phyloP scores from a whole-genome alignment of 495 filamentous ascomycete species.

The Hyaloscypha variabilis region DNA sequence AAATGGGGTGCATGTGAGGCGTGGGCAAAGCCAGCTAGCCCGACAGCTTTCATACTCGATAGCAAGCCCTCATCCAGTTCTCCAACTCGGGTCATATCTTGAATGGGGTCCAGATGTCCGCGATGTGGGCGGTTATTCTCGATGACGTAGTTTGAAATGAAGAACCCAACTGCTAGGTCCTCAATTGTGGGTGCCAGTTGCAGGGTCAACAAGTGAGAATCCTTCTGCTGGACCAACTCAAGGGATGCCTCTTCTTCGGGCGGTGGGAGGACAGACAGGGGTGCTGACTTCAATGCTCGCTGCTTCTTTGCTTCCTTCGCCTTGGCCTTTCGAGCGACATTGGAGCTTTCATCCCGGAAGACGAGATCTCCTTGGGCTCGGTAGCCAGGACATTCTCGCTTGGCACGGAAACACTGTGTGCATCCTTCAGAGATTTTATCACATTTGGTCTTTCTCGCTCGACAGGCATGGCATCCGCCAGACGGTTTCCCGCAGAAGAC shows the following conservation, averaged over 20 bases:
- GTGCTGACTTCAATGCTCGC: background rate
- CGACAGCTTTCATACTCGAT: constrained; percentile 49
- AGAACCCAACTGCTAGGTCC: constrained; percentile 47
- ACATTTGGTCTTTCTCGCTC: constrained; percentile 60
- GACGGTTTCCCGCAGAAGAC: constrained; percentile 73
- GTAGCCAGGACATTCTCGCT: constrained; percentile 70
- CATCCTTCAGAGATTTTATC: constrained; percentile 67
- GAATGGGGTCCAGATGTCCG: constrained; percentile 36
- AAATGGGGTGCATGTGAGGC: constrained; percentile 39
- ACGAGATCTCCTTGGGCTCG: constrained; percentile 68
- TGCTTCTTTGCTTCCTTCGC: constrained; percentile 41
- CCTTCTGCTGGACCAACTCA: constrained; percentile 18
- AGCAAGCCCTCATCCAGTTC: constrained; percentile 40
- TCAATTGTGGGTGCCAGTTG: constrained; percentile 28
- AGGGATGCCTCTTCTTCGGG: background rate
- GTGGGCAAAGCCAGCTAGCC: constrained; percentile 53
- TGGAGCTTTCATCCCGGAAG: constrained; percentile 73
- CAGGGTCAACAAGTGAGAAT: constrained; percentile 8
- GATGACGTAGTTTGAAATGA: constrained; percentile 44
- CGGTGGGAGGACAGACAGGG: background rate
- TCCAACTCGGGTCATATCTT: constrained; percentile 29
- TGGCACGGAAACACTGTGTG: constrained; percentile 65
- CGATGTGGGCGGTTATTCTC: constrained; percentile 35
- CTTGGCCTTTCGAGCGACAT: constrained; percentile 63
- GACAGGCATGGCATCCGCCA: constrained; percentile 68